Evolutionary conservation across 139 green algal genomes (phyloP).

Genomic region (Picochlorum sp.): DNA sequence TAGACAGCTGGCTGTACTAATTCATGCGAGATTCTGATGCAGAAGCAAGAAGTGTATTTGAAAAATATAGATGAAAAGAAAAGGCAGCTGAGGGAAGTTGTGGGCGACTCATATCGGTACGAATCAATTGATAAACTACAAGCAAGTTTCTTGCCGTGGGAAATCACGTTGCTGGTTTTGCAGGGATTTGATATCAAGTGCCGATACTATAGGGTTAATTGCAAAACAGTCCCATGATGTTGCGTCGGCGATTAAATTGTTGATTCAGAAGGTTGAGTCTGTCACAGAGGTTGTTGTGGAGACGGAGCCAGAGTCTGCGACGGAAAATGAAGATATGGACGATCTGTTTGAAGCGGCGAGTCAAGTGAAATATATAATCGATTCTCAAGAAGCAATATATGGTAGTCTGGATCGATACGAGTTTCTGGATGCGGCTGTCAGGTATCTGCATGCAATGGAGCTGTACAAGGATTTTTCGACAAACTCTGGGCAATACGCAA

Average conservation of each 20-base stretch:
- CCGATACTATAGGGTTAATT: slow-evolving; percentile 83
- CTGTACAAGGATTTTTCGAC: slow-evolving; percentile 40
- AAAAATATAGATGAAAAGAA: slow-evolving; percentile 89
- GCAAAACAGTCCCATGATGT: slow-evolving; percentile 44
- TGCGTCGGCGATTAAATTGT: slow-evolving; percentile 34
- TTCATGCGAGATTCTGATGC: background rate
- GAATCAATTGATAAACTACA: background rate
- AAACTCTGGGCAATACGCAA: background rate
- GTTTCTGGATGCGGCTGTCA: slow-evolving; percentile 64
- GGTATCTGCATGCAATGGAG: slow-evolving; percentile 58
- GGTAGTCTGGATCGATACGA: slow-evolving; percentile 71
- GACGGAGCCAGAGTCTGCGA: background rate
- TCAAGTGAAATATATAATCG: slow-evolving; percentile 89
- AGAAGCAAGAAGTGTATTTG: background rate
- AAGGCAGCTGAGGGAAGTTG: slow-evolving; percentile 66
- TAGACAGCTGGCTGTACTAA: background rate
- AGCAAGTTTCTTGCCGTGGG: background rate
- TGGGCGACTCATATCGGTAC: slow-evolving; percentile 78
- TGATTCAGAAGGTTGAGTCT: slow-evolving; percentile 30
- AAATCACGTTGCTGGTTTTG: background rate
- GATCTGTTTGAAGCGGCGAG: slow-evolving; percentile 59
- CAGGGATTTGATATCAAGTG: slow-evolving; percentile 85
- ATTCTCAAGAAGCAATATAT: slow-evolving; percentile 96
- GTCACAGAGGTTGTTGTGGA: background rate
- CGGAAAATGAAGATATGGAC: slow-evolving; percentile 7